A percentile compares a stretch with the other conserved stretches of the same genome.
These are phyloP conservation scores for Saraca asoca DNA, from an alignment of 331 rosid species.

Conservation along the genomic window DNA sequence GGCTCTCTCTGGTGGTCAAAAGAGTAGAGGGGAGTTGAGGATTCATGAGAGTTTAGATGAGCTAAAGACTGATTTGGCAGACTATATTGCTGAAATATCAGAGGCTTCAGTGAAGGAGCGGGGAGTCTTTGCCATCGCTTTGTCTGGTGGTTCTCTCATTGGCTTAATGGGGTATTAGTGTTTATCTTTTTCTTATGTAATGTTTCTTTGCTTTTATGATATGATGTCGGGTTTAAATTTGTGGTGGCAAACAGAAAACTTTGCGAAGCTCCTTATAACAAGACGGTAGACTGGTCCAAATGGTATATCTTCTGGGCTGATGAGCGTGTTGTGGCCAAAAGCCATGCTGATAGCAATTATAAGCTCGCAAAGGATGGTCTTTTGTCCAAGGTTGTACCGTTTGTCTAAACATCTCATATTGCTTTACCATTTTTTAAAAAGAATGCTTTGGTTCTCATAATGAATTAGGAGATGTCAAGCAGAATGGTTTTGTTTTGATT, in stretches of 20 bases:
- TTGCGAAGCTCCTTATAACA: conserved; percentile 64
- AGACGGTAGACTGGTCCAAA: conserved; percentile 70
- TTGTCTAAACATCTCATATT: not conserved
- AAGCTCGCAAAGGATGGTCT: conserved; percentile 64
- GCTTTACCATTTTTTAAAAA: not conserved
- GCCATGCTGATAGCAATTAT: conserved; percentile 67
- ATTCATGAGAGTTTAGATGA: conserved; percentile 71
- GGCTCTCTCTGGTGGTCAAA: conserved; percentile 45
- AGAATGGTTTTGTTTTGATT: too few species aligned
- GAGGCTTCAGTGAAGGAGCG: conserved; percentile 74
- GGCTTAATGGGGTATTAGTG: conserved; percentile 59
- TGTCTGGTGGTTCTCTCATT: conserved; percentile 74
- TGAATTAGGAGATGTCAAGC: too few species aligned
- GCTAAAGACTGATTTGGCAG: conserved; percentile 64
- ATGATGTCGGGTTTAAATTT: conserved; percentile 39
- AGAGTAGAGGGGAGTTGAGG: conserved; percentile 49
- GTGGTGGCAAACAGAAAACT: conserved; percentile 53
- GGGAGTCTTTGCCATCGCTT: conserved; percentile 61
- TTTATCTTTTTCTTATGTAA: conserved; percentile 28
- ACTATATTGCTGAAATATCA: conserved; percentile 62
- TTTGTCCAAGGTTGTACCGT: conserved; percentile 55
- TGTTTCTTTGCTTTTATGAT: conserved; percentile 25
- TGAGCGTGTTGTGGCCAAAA: conserved; percentile 66
- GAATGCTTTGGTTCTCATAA: too few species aligned
- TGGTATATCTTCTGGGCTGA: conserved; percentile 78